Evolutionary conservation across 2,329 filamentous ascomycete species (phyloP).

Genomic region (Calonectria pseudoturangicola): DNA sequence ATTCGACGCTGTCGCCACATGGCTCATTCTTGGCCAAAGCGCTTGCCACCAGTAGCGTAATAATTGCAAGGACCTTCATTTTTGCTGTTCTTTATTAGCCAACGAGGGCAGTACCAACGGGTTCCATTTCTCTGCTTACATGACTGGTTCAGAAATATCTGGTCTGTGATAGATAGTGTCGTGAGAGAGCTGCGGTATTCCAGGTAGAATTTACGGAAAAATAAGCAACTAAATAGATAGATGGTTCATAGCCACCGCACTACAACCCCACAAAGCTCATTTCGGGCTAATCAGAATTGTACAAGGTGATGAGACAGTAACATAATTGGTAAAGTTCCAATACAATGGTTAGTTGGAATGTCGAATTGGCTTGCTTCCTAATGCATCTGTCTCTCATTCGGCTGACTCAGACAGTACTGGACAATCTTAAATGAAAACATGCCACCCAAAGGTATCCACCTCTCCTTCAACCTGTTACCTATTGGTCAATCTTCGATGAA

Average conservation of each 20-base stretch:
- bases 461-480: no score
- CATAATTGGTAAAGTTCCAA: slow-evolving; percentile 14
- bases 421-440: no score
- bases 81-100: neutral
- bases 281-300: neutral
- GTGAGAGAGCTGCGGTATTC: neutral
- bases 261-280: neutral
- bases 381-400: neutral
- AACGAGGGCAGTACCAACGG: no score
- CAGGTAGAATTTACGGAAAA: no score
- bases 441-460: no score
- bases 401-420: no score
- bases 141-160: neutral
- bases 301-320: neutral
- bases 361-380: neutral
- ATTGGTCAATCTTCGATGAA: no score
- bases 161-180: neutral
- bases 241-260: neutral
- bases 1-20: slow-evolving; percentile 14
- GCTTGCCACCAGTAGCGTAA: neutral
- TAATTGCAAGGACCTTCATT: neutral
- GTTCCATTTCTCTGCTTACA: neutral
- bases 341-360: neutral
- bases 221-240: neutral
- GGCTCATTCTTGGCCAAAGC: slow-evolving; percentile 2